Evolutionary conservation across 75 land plant genomes (phyloP).

Genomic region (Cryptomeria japonica): DNA sequence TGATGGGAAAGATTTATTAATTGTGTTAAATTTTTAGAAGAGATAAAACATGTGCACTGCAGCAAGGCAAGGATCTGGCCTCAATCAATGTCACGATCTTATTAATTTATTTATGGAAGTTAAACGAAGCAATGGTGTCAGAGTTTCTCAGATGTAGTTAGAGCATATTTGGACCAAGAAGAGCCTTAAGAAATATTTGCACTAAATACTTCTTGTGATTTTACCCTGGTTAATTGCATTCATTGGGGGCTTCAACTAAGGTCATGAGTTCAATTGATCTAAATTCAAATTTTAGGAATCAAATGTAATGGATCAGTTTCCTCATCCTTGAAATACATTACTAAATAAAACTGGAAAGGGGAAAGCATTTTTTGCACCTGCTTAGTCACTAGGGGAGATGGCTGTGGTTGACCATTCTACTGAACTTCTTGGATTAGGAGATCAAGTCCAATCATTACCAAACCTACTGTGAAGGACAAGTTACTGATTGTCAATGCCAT

Average conservation of each 20-base stretch:
- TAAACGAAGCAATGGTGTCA: neutral
- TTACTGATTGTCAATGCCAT: neutral
- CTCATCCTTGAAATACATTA: neutral
- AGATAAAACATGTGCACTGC: neutral
- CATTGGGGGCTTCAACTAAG: neutral
- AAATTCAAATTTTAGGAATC: too few species aligned
- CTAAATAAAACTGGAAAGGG: neutral
- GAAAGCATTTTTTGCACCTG: neutral
- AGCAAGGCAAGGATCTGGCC: neutral
- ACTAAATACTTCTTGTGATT: too few species aligned
- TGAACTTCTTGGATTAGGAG: neutral
- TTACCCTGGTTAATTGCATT: neutral
- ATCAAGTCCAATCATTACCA: neutral
- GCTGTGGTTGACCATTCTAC: neutral
- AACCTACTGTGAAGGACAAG: neutral
- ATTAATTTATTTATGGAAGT: neutral
- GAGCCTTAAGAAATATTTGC: too few species aligned
- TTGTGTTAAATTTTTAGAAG: neutral
- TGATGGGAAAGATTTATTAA: neutral
- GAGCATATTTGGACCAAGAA: too few species aligned
- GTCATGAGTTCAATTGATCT: neutral
- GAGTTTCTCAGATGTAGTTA: too few species aligned
- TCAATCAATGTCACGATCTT: neutral
- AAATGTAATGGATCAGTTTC: neutral
- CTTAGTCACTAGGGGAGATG: neutral